Conservation (phyloP, 768 basidiomycete genomes). For the Xerocomus spinulosus region DNA sequence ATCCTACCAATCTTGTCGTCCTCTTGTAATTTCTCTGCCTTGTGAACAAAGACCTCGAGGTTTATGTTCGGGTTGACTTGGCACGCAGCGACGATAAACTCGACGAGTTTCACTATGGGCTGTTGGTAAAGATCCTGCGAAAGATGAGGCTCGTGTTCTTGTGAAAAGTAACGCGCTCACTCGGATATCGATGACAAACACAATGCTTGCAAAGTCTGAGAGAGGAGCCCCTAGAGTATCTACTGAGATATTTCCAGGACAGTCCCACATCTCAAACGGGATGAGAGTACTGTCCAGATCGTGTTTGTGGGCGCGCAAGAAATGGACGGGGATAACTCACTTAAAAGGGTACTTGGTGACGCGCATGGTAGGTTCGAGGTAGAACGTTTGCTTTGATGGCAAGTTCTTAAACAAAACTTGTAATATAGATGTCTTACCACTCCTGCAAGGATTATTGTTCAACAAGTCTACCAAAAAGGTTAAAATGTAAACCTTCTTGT, state of each 20-base stretch:
- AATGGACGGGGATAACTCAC: slow-evolving; percentile 44
- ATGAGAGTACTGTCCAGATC: slow-evolving; percentile 67
- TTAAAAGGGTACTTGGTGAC: slow-evolving; percentile 72
- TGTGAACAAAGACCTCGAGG: slow-evolving; percentile 93
- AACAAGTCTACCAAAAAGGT: no score
- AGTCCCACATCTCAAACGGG: slow-evolving; percentile 93
- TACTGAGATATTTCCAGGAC: slow-evolving; percentile 79
- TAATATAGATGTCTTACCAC: slow-evolving; percentile 88
- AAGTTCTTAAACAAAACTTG: slow-evolving; percentile 89
- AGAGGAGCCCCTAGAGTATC: slow-evolving; percentile 75
- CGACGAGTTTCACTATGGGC: slow-evolving; percentile 75
- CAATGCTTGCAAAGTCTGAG: slow-evolving; percentile 74
- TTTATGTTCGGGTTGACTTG: slow-evolving; percentile 70
- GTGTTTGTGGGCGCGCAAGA: background rate
- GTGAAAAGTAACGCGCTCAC: slow-evolving; percentile 38
- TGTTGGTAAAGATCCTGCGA: slow-evolving; percentile 77
- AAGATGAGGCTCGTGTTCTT: background rate
- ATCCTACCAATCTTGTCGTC: slow-evolving; percentile 82
- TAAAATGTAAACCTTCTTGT: slow-evolving; percentile 70
- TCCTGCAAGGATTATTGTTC: slow-evolving; percentile 41
- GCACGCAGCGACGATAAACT: slow-evolving; percentile 75
- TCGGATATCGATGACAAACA: slow-evolving; percentile 95
- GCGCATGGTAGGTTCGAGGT: slow-evolving; percentile 81
- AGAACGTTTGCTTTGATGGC: slow-evolving; percentile 81
- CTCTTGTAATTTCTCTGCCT: slow-evolving; percentile 86